phyloP scores from a whole-genome alignment of 75 land plant species.

The Larix kaempferi region DNA sequence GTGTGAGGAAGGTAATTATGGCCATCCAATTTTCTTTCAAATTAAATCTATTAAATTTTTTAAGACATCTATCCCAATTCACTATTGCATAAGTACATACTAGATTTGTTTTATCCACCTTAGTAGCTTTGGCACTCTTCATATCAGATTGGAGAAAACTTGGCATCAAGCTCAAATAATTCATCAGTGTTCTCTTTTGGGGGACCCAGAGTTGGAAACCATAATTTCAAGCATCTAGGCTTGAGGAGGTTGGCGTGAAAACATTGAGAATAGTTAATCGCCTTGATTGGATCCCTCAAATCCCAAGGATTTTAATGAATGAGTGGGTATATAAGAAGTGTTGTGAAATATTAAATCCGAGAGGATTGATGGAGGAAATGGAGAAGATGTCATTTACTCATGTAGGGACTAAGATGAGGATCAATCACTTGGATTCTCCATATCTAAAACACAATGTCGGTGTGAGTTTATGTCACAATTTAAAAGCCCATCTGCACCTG shows the following conservation, averaged over 20 bases:
- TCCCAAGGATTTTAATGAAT: neutral
- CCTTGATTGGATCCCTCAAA: too few species aligned
- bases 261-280: neutral
- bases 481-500: conserved; percentile 19
- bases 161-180: too few species aligned
- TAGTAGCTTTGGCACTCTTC: conserved; percentile 24
- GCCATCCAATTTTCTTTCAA: too few species aligned
- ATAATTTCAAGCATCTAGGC: neutral
- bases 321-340: neutral
- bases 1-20: too few species aligned
- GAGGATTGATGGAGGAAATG: neutral
- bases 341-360: neutral
- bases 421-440: conserved; percentile 7
- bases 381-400: conserved; percentile 5
- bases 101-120: too few species aligned
- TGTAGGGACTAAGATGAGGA: conserved; percentile 6
- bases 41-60: too few species aligned
- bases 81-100: too few species aligned
- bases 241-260: neutral
- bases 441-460: conserved; percentile 3
- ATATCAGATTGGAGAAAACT: conserved; percentile 17
- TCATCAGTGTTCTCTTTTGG: neutral
- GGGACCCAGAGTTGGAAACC: neutral
- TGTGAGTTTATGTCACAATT: conserved; percentile 5
- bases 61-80: too few species aligned